Evolutionary conservation across 805 yeast genomes (phyloP).

Genomic region (Pichia scutulata): DNA sequence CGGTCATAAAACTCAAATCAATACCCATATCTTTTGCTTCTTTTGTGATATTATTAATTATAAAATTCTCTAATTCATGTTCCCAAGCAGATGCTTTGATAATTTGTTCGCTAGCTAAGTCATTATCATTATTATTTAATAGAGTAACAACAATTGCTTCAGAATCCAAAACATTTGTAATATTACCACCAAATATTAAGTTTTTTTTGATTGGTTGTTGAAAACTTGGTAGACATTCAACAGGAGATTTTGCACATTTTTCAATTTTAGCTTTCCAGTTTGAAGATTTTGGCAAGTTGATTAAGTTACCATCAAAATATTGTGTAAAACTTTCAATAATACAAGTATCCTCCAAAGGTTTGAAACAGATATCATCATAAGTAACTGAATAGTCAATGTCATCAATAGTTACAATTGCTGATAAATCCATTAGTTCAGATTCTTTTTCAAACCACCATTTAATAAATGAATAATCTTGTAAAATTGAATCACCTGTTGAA

Average conservation of each 20-base stretch:
- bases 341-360: constrained; percentile 74
- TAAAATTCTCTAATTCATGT: constrained; percentile 47
- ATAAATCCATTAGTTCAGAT: constrained; percentile 35
- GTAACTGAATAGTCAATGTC: constrained; percentile 17
- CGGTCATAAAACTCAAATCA: constrained; percentile 69
- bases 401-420: constrained; percentile 13
- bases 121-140: constrained; percentile 49
- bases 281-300: constrained; percentile 34
- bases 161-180: constrained; percentile 42
- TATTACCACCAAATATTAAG: constrained; percentile 56
- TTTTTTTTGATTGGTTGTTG: constrained; percentile 81
- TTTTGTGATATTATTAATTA: constrained; percentile 32
- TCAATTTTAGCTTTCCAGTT: constrained; percentile 51
- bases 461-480: constrained; percentile 52
- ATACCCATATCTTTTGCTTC: constrained; percentile 49
- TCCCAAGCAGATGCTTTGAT: constrained; percentile 58
- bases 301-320: constrained; percentile 64
- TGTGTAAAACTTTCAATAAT: constrained; percentile 84
- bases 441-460: constrained; percentile 91
- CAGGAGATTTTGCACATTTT: constrained; percentile 72
- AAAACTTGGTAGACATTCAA: constrained; percentile 80
- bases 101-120: constrained; percentile 34
- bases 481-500: constrained; percentile 58
- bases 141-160: constrained; percentile 73
- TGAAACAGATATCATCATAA: constrained; percentile 69